phyloP scores from a whole-genome alignment of 306 rosid species.

The Cyclanthera cordifolia region DNA sequence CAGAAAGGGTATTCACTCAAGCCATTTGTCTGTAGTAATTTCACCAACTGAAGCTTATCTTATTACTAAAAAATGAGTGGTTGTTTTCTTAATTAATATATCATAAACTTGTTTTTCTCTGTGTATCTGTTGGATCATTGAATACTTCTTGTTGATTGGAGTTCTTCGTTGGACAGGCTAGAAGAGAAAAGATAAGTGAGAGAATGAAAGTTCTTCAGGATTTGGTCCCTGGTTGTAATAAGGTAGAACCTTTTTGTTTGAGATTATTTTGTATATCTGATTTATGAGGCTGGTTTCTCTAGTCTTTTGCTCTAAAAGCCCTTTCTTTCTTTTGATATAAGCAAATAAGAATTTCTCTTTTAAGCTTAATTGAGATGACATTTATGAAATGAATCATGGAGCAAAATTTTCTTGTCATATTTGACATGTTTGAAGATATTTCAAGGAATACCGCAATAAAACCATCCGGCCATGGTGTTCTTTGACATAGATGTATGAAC shows the following conservation, averaged over 20 bases:
- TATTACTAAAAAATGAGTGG: not conserved
- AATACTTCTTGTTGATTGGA: constrained; percentile 17
- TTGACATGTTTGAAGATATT: not conserved
- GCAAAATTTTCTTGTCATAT: not conserved
- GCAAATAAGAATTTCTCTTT: not conserved
- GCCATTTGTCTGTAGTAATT: not conserved
- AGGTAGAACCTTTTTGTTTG: constrained; percentile 38
- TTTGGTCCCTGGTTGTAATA: constrained; percentile 89
- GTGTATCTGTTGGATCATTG: constrained; percentile 5
- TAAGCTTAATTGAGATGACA: not conserved
- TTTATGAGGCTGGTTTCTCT: not conserved
- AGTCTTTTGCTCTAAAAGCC: not conserved
- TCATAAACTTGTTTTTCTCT: not conserved
- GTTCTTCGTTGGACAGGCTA: constrained; percentile 50
- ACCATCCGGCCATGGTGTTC: not conserved
- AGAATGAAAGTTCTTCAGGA: constrained; percentile 92
- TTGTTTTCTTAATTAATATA: not conserved
- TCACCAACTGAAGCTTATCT: not conserved
- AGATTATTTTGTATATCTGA: not conserved
- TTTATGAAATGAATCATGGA: not conserved
- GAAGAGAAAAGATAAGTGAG: constrained; percentile 91
- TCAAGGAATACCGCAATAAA: not conserved
- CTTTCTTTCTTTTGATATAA: not conserved
- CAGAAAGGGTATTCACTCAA: constrained; percentile 62
- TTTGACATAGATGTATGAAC: too few species aligned